Base-by-base conservation (phyloP, 1,284 basidiomycete genomes). In the Meripilus lineatus region DNA sequence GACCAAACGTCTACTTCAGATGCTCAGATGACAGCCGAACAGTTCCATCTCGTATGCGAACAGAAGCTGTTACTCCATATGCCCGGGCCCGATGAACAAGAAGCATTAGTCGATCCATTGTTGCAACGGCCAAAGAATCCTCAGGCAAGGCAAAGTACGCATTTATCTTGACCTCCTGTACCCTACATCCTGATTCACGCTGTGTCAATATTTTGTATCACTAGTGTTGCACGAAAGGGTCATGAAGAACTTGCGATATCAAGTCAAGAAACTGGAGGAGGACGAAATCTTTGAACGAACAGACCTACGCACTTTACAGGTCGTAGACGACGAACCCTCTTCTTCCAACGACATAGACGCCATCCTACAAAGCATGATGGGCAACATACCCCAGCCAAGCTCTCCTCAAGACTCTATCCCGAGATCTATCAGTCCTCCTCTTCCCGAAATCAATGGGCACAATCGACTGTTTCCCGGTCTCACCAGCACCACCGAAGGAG, bases 251-350 rank as follows among this genome's bases (percentile, higher is more conserved):
- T 65, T 87, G n/a, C 72, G 75, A 10, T 56, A 57, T 22, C 65
- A 71, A 42, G 72, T 86, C 18, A 69, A 68, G 30, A 59, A 71
- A 42, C 59, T 86, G n/a, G 75, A 81, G 50, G 81, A 85, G 37
- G 74, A 85, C 50, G 81, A 83, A 37, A 58, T 79, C 17, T 78
- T 83, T 51, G 81, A 84, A 50, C 72, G 76, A 45, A 73, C 71
- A 20, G 59, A 81, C n/a, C 62, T 75, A 21, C 74, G 71, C 32
- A 74, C 77, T 41, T 77, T 79, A 3, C 72, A 70, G 46, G 69
- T 74, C 32, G 71, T 67, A 21, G 55, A 75, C 32, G 75, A 80
- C 44, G 66, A 67, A 4, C 70, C 73, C 33, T 71, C 77, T 1
- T 69, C 72, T 11, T 70, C 81, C 10, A 67, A 66, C 30, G 74